Percentiles rank a stretch among this genome's conserved stretches.
These are phyloP conservation scores for Neurospora discreta DNA, from an alignment of 495 filamentous ascomycete genomes.

Conservation along the genomic window DNA sequence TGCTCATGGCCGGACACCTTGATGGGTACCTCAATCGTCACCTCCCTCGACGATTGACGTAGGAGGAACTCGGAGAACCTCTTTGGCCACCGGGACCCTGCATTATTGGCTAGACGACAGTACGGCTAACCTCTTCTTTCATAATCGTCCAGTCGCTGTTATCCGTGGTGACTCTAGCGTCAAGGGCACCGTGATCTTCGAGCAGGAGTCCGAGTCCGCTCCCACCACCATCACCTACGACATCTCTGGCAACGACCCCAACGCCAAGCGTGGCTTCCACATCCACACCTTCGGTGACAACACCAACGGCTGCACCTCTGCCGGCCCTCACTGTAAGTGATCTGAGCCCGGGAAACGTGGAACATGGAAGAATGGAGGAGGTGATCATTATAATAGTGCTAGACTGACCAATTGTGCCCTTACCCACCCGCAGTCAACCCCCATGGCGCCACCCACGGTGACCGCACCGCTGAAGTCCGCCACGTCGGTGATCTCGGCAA, in stretches of 20 bases:
- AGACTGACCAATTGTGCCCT: slow-evolving; percentile 1
- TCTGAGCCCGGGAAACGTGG: not conserved
- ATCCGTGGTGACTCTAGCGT: slow-evolving; percentile 95
- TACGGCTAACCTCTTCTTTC: not conserved
- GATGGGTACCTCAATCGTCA: slow-evolving; percentile 12
- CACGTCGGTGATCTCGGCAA: slow-evolving; percentile 97
- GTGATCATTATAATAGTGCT: not conserved
- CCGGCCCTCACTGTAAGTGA: slow-evolving; percentile 84
- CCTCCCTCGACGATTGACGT: not conserved
- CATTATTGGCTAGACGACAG: not conserved
- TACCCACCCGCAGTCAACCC: slow-evolving; percentile 70
- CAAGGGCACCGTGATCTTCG: slow-evolving; percentile 84
- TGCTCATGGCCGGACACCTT: slow-evolving; percentile 14
- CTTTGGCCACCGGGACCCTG: slow-evolving; percentile 4
- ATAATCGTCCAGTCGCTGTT: slow-evolving; percentile 60
- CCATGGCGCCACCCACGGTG: slow-evolving; percentile 80
- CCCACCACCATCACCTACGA: slow-evolving; percentile 85
- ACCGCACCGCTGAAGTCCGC: slow-evolving; percentile 66
- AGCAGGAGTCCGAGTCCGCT: slow-evolving; percentile 69
- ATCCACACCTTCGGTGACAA: slow-evolving; percentile 99
- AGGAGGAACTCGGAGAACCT: not conserved
- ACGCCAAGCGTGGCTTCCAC: slow-evolving; percentile 94
- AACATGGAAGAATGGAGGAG: not conserved
- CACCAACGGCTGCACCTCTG: slow-evolving; percentile 98
- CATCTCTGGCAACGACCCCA: slow-evolving; percentile 85